Percentiles rank a stretch among this genome's conserved stretches.
Evolutionary conservation across 2,329 filamentous ascomycete species (phyloP).

Genomic region (Zymoseptoria ardabiliae): DNA sequence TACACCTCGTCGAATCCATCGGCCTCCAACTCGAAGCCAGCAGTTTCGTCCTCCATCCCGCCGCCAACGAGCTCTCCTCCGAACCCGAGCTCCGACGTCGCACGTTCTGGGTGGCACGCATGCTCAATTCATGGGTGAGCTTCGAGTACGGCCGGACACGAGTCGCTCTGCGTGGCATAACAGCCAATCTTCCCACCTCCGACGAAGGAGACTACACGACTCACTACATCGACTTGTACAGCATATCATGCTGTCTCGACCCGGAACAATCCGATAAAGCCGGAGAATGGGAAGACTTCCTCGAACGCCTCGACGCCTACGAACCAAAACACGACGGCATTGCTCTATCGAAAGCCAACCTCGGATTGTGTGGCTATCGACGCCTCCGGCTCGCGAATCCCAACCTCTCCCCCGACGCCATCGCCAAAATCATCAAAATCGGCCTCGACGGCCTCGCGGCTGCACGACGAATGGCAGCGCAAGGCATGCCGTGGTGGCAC

Average conservation of each 20-base stretch:
- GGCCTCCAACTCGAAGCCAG: conserved; percentile 39
- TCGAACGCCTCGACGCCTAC: conserved; percentile 25
- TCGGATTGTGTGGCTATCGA: conserved; percentile 50
- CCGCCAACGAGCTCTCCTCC: conserved; percentile 16
- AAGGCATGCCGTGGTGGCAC: conserved; percentile 50
- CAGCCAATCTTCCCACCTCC: conserved; percentile 34
- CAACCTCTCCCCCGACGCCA: conserved; percentile 36
- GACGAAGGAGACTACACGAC: conserved; percentile 37
- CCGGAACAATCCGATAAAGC: conserved; percentile 34
- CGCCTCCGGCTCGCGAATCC: conserved; percentile 47
- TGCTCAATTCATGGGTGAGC: conserved; percentile 53
- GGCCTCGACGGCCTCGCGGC: conserved; percentile 41
- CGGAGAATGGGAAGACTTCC: conserved; percentile 26
- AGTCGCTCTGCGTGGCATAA: conserved; percentile 43
- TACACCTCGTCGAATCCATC: conserved; percentile 53
- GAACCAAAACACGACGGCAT: conserved; percentile 27
- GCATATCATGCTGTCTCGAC: conserved; percentile 48
- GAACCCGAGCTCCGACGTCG: conserved; percentile 24
- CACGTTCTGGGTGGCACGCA: conserved; percentile 45
- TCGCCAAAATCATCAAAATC: conserved; percentile 44
- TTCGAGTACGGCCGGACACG: conserved; percentile 52
- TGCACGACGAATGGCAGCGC: conserved; percentile 40
- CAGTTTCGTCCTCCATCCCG: conserved; percentile 22
- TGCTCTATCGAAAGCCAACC: conserved; percentile 44
- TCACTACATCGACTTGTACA: conserved; percentile 48